Conservation (phyloP, 345 rosid genomes). For the Nephelium lappaceum region DNA sequence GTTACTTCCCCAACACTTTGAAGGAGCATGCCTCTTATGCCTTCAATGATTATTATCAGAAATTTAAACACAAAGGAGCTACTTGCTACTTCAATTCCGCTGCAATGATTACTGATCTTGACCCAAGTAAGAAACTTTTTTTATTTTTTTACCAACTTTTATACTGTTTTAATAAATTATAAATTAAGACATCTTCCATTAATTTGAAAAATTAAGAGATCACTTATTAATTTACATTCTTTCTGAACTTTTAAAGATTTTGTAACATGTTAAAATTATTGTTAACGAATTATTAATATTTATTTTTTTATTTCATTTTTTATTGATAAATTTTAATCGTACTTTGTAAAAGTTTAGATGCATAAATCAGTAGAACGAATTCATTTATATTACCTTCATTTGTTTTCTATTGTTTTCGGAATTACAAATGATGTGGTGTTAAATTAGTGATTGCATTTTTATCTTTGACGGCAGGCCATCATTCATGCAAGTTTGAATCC, state of each 20-base stretch:
- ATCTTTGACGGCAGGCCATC: constrained; percentile 31
- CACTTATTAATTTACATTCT: no score
- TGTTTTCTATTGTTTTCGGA: background rate
- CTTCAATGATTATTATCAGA: constrained; percentile 64
- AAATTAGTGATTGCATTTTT: background rate
- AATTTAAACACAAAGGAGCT: constrained; percentile 60
- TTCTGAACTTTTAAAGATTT: no score
- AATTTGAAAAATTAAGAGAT: background rate
- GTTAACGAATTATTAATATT: no score
- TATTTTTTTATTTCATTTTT: background rate
- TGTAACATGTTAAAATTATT: no score
- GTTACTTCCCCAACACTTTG: constrained; percentile 47
- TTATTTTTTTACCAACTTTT: background rate
- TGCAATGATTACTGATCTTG: constrained; percentile 60
- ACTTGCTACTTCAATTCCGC: constrained; percentile 65
- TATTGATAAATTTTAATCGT: no score
- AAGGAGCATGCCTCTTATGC: constrained; percentile 62
- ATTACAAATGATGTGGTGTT: no score
- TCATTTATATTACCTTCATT: background rate
- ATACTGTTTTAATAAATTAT: background rate
- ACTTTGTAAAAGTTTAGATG: no score
- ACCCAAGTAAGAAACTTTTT: constrained; percentile 48
- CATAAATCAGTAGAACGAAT: no score
- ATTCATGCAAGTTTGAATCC: constrained; percentile 37
- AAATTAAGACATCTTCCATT: background rate